A percentile compares a stretch with the other conserved stretches of the same genome.
Evolutionary conservation across 805 yeast genomes (phyloP).

Genomic region (Saccharomyces jurei): DNA sequence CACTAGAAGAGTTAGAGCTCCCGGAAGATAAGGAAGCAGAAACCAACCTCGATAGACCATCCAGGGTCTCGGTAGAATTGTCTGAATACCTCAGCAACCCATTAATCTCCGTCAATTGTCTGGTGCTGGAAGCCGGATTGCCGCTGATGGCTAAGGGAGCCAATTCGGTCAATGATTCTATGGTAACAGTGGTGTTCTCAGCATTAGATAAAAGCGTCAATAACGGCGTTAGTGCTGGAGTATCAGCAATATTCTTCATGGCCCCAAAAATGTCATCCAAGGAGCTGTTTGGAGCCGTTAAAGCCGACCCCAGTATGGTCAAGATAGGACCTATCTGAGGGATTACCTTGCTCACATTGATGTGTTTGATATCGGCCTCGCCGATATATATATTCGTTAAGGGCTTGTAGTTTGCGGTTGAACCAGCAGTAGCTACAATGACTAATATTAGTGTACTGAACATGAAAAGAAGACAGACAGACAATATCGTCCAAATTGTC

Average conservation of each 20-base stretch:
- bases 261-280: slow-evolving; percentile 15
- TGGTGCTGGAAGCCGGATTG: slow-evolving; percentile 8
- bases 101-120: slow-evolving; percentile 11
- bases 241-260: slow-evolving; percentile 19
- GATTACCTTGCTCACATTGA: slow-evolving; percentile 29
- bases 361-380: slow-evolving; percentile 26
- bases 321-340: slow-evolving; percentile 27
- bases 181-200: slow-evolving; percentile 18
- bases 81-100: slow-evolving; percentile 12
- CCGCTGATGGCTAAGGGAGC: slow-evolving; percentile 23
- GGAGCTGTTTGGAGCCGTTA: slow-evolving; percentile 19
- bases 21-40: slow-evolving; percentile 2
- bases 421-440: slow-evolving; percentile 28
- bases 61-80: slow-evolving; percentile 14
- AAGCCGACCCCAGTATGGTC: slow-evolving; percentile 22
- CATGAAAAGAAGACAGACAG: slow-evolving; percentile 8
- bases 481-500: neutral
- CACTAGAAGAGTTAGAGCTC: slow-evolving; percentile 8
- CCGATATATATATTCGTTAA: slow-evolving; percentile 27
- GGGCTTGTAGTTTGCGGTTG: slow-evolving; percentile 26
- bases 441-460: slow-evolving; percentile 23
- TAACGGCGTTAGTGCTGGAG: slow-evolving; percentile 26
- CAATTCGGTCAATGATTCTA: slow-evolving; percentile 18
- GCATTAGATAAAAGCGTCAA: slow-evolving; percentile 22
- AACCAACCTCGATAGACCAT: slow-evolving; percentile 11